Base-by-base conservation (phyloP, 768 basidiomycete genomes). In the Termitomyces sp. region DNA sequence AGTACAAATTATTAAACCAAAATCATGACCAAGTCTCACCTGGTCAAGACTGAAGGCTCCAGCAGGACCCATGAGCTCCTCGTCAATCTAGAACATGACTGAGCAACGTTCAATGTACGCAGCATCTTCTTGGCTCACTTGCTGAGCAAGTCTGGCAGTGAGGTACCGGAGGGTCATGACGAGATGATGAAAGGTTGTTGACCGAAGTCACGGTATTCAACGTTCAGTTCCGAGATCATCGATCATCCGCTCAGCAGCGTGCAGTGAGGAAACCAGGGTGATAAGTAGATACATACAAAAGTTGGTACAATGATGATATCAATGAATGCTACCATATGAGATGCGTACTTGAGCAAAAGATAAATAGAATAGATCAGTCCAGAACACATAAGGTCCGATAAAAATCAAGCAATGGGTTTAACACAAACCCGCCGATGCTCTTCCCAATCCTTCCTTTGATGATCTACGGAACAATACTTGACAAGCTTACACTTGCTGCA, bases 21-120 rank as follows among this genome's bases (percentile, higher is more conserved):
- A 10, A 38, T 6, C 30, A 26, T 28, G 17, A 23, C 3, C 14
- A n/a, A 53, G 66, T 37, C 53, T 54, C 57, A 87, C 93, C 80
- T 96, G 96, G 65, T 98, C 95, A 43, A 98, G 73, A 68, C 92
- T 95, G 77, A 96, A 98, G 5, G 94, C 94, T 1, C 94, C 94
- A n/a, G 78, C 74, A 3, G 80, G 58, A 60, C 79, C 85, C 96
- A 98, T 98, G 48, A 98, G 84, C 66, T 97, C 91, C 65, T 91
- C 88, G 65, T 98, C 96, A 52, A 98, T 95, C 91, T 94, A 62
- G 11, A 50, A 28, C 31, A 30, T n/a, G 50, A 10, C 54, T 54
- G 23, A 54, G 46, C 33, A 15, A 31, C 33, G 5, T 52, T 47
- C 9, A 30, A 42, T 53, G 30, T n/a, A 43, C 26, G 42, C 15